These are phyloP conservation scores for Trypanosoma scelopori DNA, from an alignment of 208 protist genomes.

Conservation along the genomic window DNA sequence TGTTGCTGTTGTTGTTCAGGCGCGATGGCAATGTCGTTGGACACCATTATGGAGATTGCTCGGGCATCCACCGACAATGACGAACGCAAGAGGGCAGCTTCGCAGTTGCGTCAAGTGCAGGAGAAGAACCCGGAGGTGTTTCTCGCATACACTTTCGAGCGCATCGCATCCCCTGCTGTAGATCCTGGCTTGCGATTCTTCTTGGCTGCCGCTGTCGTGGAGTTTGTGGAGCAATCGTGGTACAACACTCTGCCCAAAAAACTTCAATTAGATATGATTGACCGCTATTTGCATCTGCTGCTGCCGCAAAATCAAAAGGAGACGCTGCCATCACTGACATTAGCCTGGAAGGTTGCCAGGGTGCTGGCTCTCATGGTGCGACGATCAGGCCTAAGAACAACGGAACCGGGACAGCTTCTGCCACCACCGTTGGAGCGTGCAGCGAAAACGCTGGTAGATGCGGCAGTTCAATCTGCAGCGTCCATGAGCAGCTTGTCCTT, in stretches of 20 bases:
- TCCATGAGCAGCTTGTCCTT: neutral
- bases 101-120: conserved; percentile 60
- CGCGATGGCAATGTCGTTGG: conserved; percentile 35
- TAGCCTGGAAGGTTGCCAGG: conserved; percentile 58
- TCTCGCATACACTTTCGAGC: conserved; percentile 54
- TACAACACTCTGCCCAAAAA: conserved; percentile 34
- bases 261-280: conserved; percentile 34
- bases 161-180: conserved; percentile 34
- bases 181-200: conserved; percentile 62
- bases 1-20: conserved; percentile 13
- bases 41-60: conserved; percentile 49
- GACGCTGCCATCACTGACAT: conserved; percentile 25
- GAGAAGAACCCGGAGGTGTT: conserved; percentile 55
- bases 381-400: conserved; percentile 30
- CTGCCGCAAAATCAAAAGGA: conserved; percentile 10
- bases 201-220: conserved; percentile 43
- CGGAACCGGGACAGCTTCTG: conserved; percentile 24
- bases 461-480: neutral
- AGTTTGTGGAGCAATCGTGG: conserved; percentile 78
- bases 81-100: conserved; percentile 46
- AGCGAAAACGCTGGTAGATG: conserved; percentile 32
- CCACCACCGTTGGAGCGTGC: conserved; percentile 41
- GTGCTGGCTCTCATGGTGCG: conserved; percentile 64
- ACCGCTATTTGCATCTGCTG: conserved; percentile 46
- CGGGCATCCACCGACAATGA: conserved; percentile 61